Evolutionary conservation across 805 yeast species (phyloP), one percentile per base, ranked within the genome.

Genomic region (Candida fluviatilis): DNA sequence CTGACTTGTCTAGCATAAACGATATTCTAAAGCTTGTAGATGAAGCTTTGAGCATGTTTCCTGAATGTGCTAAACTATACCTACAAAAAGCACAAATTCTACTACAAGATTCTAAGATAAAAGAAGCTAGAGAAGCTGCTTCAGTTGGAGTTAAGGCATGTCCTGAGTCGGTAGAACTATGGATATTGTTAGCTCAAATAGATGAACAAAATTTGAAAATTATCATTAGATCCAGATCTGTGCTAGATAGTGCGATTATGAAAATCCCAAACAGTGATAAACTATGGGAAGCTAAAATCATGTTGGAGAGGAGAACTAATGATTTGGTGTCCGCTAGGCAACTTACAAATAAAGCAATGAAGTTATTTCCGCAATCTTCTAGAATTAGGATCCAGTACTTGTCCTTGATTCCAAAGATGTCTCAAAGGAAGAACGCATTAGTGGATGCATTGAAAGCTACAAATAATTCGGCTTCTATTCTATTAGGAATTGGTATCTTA

Each of bases 401-500:
- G 11, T 54, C 59, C 10, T 52, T 68, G 44, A 55, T 73, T 39
- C 57, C 69, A 36, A 69, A 70, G 57, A 54, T 75, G 58, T 61
- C 82, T 35, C 63, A 76, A 49, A 64, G 76, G 50, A 73, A 79
- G 56, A 75, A 76, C 13, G 63, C 76, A 5, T 80, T 84, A 37
- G 69, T 80, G 18, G 85, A 82, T 49, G 95, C 96, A 0, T 65
- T 91, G 45, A 76, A 73, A 40, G 69, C 69, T 8, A 84, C 95
- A 0, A 63, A 73, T 31, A 83, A 83, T 45, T 69, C 80, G 36
- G 69, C 82, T 0, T 42, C 67, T 13, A 74, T 91, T 1, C 62
- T 90, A 10, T 47, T 76, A 10, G 70, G 76, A 0, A 80, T 88
- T 23, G 96, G 93, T 0, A 61, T 69, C 10, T 74, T 78, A 39